Percentiles rank a stretch among this genome's conserved stretches.
Conservation (phyloP, 169 alveolate genomes). For the Plasmodium chabaudi region DNA sequence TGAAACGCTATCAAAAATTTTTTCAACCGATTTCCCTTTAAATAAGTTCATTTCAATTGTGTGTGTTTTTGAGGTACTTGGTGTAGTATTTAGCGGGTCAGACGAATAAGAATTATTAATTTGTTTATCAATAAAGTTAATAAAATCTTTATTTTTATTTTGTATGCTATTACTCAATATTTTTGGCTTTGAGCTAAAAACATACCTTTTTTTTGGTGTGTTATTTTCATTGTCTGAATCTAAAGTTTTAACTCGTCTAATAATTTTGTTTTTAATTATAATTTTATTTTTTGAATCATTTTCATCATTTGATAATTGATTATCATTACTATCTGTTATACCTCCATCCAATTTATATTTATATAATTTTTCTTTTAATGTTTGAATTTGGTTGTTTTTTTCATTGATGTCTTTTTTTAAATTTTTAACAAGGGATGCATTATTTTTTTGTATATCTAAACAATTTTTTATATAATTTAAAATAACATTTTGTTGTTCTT, state of each 20-base stretch:
- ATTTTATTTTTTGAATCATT: constrained; percentile 4
- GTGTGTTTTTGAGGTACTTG: constrained; percentile 30
- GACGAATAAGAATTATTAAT: constrained; percentile 35
- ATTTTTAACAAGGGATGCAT: constrained; percentile 26
- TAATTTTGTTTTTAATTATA: constrained; percentile 57
- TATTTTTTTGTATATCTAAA: constrained; percentile 11
- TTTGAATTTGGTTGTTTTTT: constrained; percentile 44
- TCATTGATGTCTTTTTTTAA: constrained; percentile 22
- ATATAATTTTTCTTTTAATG: constrained; percentile 46
- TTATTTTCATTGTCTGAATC: constrained; percentile 18
- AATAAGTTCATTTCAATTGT: constrained; percentile 49
- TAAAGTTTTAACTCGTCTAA: constrained; percentile 40
- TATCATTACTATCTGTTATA: constrained; percentile 30
- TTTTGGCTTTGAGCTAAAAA: constrained; percentile 19
- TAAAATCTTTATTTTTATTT: constrained; percentile 27
- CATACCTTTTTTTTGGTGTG: background rate
- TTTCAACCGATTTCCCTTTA: constrained; percentile 44
- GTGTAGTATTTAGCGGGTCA: constrained; percentile 25
- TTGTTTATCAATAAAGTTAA: constrained; percentile 33
- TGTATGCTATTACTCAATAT: background rate
- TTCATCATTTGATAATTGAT: constrained; percentile 19
- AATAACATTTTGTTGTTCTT: constrained; percentile 67
- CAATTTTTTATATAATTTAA: constrained; percentile 46
- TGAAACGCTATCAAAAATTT: constrained; percentile 15
- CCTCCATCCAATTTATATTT: constrained; percentile 20